These are phyloP conservation scores for Camellia japonica DNA, from an alignment of 148 eudicot genomes.

Conservation along the genomic window DNA sequence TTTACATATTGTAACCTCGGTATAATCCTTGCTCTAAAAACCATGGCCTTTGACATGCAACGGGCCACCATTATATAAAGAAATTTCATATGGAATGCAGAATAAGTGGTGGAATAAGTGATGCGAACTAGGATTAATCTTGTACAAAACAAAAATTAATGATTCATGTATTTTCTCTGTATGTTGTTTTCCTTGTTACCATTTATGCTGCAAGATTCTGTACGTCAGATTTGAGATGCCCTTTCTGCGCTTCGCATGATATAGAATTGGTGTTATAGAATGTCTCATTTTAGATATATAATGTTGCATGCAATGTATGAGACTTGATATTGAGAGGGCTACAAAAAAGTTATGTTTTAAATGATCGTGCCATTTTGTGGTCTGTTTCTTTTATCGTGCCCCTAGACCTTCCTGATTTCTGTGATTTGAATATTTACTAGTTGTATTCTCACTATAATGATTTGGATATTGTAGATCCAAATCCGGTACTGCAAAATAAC, in stretches of 20 bases:
- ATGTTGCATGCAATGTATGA: neutral
- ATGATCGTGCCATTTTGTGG: no score
- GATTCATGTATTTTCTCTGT: neutral
- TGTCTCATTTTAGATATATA: neutral
- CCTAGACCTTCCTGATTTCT: neutral
- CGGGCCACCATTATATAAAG: neutral
- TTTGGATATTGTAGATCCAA: slow-evolving; percentile 28
- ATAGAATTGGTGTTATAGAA: neutral
- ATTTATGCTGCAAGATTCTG: neutral
- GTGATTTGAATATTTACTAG: neutral
- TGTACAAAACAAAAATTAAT: neutral
- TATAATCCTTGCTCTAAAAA: neutral
- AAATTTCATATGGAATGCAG: neutral
- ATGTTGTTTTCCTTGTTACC: no score
- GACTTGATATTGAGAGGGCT: neutral
- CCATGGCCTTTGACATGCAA: neutral
- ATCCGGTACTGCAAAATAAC: slow-evolving; percentile 29
- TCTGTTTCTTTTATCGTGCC: neutral
- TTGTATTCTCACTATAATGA: neutral
- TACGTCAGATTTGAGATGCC: neutral
- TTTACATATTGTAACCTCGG: neutral
- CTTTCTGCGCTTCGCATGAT: neutral
- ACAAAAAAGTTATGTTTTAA: neutral
- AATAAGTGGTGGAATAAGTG: neutral
- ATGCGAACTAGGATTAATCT: neutral